These are phyloP conservation scores for Peribolospora kevripleyi DNA, from an alignment of 768 basidiomycete species.

Conservation along the genomic window DNA sequence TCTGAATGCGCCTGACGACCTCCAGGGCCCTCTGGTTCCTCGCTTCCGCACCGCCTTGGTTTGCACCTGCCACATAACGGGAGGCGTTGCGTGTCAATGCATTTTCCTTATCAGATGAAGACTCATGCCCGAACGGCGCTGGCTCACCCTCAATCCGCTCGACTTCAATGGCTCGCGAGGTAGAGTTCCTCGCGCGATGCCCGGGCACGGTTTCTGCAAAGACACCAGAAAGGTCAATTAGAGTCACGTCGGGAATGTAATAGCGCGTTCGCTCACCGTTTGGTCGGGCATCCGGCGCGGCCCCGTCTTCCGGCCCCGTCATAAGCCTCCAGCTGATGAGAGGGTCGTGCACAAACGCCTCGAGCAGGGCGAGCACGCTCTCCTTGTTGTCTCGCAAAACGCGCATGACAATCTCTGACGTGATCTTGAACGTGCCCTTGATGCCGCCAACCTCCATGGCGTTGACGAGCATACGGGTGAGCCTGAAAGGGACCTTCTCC, in stretches of 20 bases:
- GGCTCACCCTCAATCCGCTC: slow-evolving; percentile 67
- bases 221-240: not conserved
- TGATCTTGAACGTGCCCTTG: slow-evolving; percentile 83
- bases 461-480: slow-evolving; percentile 93
- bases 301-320: not conserved
- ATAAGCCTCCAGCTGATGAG: slow-evolving; percentile 44
- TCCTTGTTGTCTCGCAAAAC: slow-evolving; percentile 93
- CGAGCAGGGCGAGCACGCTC: slow-evolving; percentile 94
- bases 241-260: not conserved
- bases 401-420: slow-evolving; percentile 84
- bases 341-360: slow-evolving; percentile 96
- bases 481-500: slow-evolving; percentile 90
- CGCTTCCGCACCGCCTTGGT: slow-evolving; percentile 29
- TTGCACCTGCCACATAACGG: not conserved
- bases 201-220: too few relatives aligned
- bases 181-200: too few relatives aligned
- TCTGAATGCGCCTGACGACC: slow-evolving; percentile 81
- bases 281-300: not conserved
- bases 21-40: slow-evolving; percentile 64
- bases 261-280: not conserved
- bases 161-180: slow-evolving; percentile 39
- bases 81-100: not conserved
- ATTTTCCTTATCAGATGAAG: not conserved
- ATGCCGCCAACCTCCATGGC: slow-evolving; percentile 99
- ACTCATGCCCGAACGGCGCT: not conserved